These are phyloP conservation scores for Botrytis tulipae DNA, from an alignment of 2,329 filamentous ascomycete genomes.

Conservation along the genomic window DNA sequence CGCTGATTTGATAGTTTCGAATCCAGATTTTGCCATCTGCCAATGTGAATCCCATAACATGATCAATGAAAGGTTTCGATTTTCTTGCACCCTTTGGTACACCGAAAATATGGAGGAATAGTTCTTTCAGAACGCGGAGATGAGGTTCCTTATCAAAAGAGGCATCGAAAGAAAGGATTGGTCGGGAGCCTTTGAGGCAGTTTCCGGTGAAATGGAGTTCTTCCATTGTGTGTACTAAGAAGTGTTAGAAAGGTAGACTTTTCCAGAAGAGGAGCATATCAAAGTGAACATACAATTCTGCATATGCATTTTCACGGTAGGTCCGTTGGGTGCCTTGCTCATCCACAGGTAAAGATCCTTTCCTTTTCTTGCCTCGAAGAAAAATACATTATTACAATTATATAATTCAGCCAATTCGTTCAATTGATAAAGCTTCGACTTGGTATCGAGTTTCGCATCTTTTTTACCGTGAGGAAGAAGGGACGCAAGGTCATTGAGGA, in stretches of 20 bases:
- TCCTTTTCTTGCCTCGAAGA: conserved; percentile 92
- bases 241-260: conserved; percentile 25
- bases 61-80: conserved; percentile 93
- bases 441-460: conserved; percentile 95
- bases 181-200: conserved; percentile 89
- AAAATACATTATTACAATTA: conserved; percentile 92
- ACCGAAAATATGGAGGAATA: conserved; percentile 86
- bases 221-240: conserved; percentile 85
- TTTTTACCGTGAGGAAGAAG: conserved; percentile 91
- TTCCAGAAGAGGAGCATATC: neutral
- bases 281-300: conserved; percentile 60
- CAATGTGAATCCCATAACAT: conserved; percentile 88
- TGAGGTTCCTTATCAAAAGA: conserved; percentile 81
- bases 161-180: conserved; percentile 86
- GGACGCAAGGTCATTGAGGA: conserved; percentile 82
- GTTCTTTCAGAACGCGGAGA: conserved; percentile 80
- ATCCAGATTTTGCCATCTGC: conserved; percentile 96
- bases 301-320: conserved; percentile 66
- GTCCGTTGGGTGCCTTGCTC: conserved; percentile 73
- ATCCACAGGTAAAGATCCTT: conserved; percentile 95
- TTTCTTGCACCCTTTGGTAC: conserved; percentile 86
- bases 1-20: conserved; percentile 88
- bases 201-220: conserved; percentile 97
- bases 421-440: conserved; percentile 79
- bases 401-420: conserved; percentile 75